Conservation (phyloP, 2,329 filamentous ascomycete species). For the Calonectria leucothoes region DNA sequence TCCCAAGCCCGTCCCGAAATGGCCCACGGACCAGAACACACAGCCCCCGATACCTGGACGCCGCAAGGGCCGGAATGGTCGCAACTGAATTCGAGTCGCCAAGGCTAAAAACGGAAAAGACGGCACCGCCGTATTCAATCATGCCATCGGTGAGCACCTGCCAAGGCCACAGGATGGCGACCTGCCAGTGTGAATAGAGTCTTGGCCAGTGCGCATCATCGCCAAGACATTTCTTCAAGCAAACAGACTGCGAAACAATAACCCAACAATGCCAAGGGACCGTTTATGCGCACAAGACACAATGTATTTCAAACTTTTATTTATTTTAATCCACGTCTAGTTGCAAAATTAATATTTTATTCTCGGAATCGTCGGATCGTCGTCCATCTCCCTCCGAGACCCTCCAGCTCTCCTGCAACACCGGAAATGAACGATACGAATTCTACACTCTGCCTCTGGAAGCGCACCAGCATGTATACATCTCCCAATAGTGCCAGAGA, state of each 20-base stretch:
- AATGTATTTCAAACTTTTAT: not conserved
- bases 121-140: slow-evolving; percentile 1
- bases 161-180: not conserved
- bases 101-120: slow-evolving; percentile 13
- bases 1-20: not conserved
- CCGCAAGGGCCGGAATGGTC: not conserved
- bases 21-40: slow-evolving; percentile 3
- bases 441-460: not conserved
- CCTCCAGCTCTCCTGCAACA: not conserved
- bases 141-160: not conserved
- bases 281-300: not conserved
- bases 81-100: slow-evolving; percentile 6
- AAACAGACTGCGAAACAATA: not conserved
- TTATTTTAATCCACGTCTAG: not conserved
- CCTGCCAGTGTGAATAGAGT: slow-evolving; percentile 4
- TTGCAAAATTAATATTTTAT: not conserved
- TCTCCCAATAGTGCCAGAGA: not conserved
- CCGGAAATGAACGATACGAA: not conserved
- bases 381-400: not conserved
- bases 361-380: not conserved
- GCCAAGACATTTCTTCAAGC: not conserved
- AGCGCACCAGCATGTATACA: not conserved
- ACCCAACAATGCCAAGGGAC: not conserved
- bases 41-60: slow-evolving; percentile 11
- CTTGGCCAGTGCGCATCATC: not conserved